These are phyloP conservation scores for Nicotiana rustica DNA, from an alignment of 305 asterid genomes.

Conservation along the genomic window DNA sequence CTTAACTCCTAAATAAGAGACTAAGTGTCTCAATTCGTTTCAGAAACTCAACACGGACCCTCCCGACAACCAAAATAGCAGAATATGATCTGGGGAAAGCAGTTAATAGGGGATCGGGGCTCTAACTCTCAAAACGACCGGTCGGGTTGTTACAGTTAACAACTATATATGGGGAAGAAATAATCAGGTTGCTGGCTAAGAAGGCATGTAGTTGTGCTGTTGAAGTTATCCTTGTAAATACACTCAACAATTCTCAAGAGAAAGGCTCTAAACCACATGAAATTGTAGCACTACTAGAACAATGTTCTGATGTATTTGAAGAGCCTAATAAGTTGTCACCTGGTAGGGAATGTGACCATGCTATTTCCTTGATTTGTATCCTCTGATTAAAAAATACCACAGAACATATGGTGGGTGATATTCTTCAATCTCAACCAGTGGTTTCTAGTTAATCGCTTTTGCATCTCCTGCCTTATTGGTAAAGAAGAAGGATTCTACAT, in stretches of 20 bases:
- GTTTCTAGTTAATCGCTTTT: neutral
- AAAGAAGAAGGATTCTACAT: neutral
- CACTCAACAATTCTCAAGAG: too few species aligned
- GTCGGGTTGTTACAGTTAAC: too few species aligned
- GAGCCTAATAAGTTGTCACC: neutral
- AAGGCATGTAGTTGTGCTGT: neutral
- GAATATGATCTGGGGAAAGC: too few species aligned
- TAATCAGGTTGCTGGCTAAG: too few species aligned
- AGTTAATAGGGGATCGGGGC: too few species aligned
- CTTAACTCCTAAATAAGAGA: too few species aligned
- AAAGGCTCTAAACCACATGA: too few species aligned
- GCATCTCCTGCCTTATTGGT: neutral
- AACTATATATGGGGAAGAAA: too few species aligned
- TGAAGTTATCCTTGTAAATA: neutral
- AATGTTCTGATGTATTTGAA: neutral
- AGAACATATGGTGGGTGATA: conserved; percentile 11
- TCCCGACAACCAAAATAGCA: too few species aligned
- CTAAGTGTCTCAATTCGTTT: too few species aligned
- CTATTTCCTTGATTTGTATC: neutral
- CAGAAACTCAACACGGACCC: too few species aligned
- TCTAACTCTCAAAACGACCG: too few species aligned
- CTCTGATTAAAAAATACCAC: conserved; percentile 5
- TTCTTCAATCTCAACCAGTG: neutral
- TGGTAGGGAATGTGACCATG: neutral
- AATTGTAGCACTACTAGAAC: neutral